Base-by-base conservation (phyloP, 2,329 filamentous ascomycete species). In the Teratosphaeria zuluensis region DNA sequence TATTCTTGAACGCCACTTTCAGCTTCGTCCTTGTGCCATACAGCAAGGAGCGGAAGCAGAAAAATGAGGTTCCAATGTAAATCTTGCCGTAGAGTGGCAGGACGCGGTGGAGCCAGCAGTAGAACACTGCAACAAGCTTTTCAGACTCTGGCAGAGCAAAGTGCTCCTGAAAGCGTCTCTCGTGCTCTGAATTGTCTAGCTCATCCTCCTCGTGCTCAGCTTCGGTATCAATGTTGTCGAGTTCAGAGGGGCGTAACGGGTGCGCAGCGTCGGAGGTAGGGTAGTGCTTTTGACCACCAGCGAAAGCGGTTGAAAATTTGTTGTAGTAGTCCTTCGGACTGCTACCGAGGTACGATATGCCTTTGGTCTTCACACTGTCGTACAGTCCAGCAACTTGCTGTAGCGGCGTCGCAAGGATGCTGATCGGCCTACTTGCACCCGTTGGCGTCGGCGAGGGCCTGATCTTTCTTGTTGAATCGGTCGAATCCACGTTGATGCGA, bases 241-340 rank as follows among this genome's bases (percentile, higher is more conserved):
- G 87, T 1, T 87, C 82, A 21, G 74, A 70, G 69, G 28, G 24
- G 12, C 32, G 28, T 14, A 53, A 35, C 19, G 42, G n/a, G 42
- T 21, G 42, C n/a, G 42, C n/a, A 19, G 19, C n/a, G 35, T 89
- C 84, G 24, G 81, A 83, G 21, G 90, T 88, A 55, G 87, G 85
- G 68, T 97, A 99, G 73, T 97, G 92, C 67, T 87, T 91, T 66
- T 87, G 86, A 12, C 90, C 90, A 35, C 94, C 94, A 65, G 91
- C 89, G 85, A 94, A 94, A 89, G 97, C 97, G 42, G 91, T 92
- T 0, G 92, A 95, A 0, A 97, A 92, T 73, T 96, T 97, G 69
- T 95, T 92, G 33, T 96, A 87, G 70, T 97, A 97, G 1, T 90
- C 91, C 86, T 96, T 95, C 0, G 92, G 95, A 72, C 96, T 92